Conservation (phyloP, 306 rosid genomes). For the Albizia julibrissin region DNA sequence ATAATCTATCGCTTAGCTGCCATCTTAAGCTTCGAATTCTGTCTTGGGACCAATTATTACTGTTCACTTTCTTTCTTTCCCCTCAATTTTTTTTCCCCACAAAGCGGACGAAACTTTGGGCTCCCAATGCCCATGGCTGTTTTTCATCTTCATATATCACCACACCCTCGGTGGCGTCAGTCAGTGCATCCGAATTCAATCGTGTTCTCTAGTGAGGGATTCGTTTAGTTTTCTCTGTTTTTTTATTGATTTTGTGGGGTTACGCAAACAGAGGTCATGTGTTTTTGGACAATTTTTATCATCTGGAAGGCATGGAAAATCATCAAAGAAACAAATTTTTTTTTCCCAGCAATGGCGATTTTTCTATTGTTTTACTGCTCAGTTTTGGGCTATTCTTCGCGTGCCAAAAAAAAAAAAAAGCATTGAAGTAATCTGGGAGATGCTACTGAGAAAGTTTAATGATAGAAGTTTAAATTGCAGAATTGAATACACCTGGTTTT, state of each 20-base stretch:
- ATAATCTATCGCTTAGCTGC: conserved; percentile 23
- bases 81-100: neutral
- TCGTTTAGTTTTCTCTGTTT: neutral
- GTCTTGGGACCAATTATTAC: neutral
- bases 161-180: neutral
- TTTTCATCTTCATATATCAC: neutral
- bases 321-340: neutral
- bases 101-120: neutral
- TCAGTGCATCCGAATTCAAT: neutral
- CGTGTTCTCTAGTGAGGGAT: neutral
- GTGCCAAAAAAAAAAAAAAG: neutral
- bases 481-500: conserved; percentile 2
- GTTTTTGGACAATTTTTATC: neutral
- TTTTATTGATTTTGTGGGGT: neutral
- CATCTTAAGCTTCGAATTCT: neutral
- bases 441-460: conserved; percentile 4
- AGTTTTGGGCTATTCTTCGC: conserved; percentile 19
- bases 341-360: neutral
- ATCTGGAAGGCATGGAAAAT: neutral
- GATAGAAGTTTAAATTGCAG: neutral
- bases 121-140: conserved; percentile 32
- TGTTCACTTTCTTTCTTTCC: neutral
- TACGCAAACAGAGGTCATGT: neutral
- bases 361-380: neutral
- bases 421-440: neutral